Conservation (phyloP, 768 basidiomycete genomes). For the Lentinula boryana region DNA sequence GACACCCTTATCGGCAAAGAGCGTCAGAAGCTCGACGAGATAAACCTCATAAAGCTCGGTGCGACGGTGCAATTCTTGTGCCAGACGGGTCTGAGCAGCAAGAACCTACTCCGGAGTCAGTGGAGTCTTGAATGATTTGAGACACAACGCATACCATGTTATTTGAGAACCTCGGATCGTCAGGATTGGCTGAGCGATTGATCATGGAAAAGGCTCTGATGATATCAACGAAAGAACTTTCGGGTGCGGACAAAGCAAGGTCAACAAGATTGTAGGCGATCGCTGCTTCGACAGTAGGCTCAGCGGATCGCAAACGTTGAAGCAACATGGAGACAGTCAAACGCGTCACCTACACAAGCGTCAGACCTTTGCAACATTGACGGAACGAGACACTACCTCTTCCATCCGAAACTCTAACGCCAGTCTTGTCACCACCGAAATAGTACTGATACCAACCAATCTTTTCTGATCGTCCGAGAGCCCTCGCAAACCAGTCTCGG, state of each 20-base stretch:
- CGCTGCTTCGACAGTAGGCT: conserved; percentile 84
- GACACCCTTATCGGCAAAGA: conserved; percentile 89
- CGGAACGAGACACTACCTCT: conserved; percentile 44
- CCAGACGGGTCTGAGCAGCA: conserved; percentile 86
- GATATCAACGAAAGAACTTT: conserved; percentile 76
- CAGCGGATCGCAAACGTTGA: conserved; percentile 79
- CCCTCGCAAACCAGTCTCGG: conserved; percentile 58
- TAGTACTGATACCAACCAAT: conserved; percentile 83
- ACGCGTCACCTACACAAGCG: conserved; percentile 58
- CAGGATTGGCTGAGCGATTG: conserved; percentile 80
- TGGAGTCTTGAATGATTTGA: conserved; percentile 45
- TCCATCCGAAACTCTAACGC: conserved; percentile 83
- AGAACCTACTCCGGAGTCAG: conserved; percentile 48
- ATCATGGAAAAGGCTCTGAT: conserved; percentile 80
- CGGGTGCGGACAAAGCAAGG: conserved; percentile 74
- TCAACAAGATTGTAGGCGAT: conserved; percentile 92
- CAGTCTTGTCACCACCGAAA: conserved; percentile 83
- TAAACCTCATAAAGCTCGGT: conserved; percentile 78
- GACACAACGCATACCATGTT: conserved; percentile 58
- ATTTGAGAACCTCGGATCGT: conserved; percentile 83
- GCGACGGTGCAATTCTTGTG: conserved; percentile 67
- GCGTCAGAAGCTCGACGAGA: conserved; percentile 73
- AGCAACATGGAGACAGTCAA: conserved; percentile 90
- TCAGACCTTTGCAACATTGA: background rate
- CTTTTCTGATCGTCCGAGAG: conserved; percentile 81